Percentiles rank a stretch among this genome's conserved stretches.
Evolutionary conservation across 306 rosid genomes (phyloP).

Genomic region (Prinsepia uniflora): DNA sequence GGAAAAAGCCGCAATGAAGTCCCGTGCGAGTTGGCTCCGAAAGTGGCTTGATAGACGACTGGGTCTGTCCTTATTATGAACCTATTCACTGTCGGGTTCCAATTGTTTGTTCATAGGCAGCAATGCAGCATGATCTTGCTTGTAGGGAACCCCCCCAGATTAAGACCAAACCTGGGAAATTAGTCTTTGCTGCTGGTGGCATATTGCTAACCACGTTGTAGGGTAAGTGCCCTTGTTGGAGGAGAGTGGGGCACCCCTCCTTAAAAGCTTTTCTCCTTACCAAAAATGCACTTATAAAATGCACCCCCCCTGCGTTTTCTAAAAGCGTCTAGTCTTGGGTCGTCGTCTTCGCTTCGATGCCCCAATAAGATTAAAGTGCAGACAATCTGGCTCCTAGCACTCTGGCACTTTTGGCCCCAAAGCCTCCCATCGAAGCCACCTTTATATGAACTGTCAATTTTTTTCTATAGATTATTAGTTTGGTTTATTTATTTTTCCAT

Average conservation of each 20-base stretch:
- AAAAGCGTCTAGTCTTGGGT: neutral
- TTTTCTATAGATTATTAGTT: too few relatives aligned
- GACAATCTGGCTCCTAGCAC: constrained; percentile 31
- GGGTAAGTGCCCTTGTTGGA: constrained; percentile 20
- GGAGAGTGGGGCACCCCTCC: constrained; percentile 11
- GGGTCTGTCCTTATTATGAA: neutral
- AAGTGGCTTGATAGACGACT: neutral
- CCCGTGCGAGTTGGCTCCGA: constrained; percentile 24
- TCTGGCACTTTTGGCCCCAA: constrained; percentile 23
- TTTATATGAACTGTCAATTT: too few relatives aligned
- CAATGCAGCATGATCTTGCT: constrained; percentile 22
- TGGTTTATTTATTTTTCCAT: too few relatives aligned
- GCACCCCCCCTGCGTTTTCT: neutral
- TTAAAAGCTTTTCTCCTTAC: neutral
- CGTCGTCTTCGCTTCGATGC: constrained; percentile 9
- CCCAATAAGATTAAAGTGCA: constrained; percentile 13
- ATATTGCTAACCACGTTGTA: constrained; percentile 21
- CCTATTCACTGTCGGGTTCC: neutral
- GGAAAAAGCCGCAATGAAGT: constrained; percentile 13
- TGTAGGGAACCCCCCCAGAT: constrained; percentile 23
- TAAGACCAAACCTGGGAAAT: constrained; percentile 14
- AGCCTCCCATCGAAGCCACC: neutral
- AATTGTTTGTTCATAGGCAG: constrained; percentile 21
- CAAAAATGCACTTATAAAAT: constrained; percentile 7
- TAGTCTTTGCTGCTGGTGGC: constrained; percentile 1